These are phyloP conservation scores for Hygrophila difformis DNA, from an alignment of 257 asterid species.

Conservation along the genomic window DNA sequence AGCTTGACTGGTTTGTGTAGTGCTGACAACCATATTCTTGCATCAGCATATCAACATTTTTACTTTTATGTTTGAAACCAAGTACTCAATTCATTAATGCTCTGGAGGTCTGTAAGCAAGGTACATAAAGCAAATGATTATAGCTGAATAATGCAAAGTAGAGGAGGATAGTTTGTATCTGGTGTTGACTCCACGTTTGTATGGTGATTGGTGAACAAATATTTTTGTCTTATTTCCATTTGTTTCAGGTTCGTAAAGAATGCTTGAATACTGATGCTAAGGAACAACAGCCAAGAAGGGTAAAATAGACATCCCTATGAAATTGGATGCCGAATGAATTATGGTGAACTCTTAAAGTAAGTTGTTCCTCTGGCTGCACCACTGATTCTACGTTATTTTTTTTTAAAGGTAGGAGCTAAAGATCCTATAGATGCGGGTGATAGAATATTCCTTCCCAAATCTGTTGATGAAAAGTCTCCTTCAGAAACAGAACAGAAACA, in stretches of 20 bases:
- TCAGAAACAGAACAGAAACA: conserved; percentile 23
- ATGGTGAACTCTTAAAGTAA: too few relatives aligned
- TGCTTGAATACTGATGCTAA: conserved; percentile 22
- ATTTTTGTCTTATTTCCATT: conserved; percentile 5
- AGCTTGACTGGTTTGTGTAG: background rate
- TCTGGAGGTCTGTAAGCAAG: too few relatives aligned
- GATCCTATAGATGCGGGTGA: conserved; percentile 64
- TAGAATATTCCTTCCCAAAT: conserved; percentile 57
- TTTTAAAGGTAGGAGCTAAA: conserved; percentile 65
- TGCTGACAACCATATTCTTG: background rate
- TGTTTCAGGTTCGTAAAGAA: conserved; percentile 59
- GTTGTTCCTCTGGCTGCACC: background rate
- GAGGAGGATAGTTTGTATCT: too few relatives aligned
- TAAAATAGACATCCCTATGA: conserved; percentile 12
- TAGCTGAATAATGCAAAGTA: too few relatives aligned
- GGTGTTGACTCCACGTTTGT: background rate
- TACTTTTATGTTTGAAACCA: too few relatives aligned
- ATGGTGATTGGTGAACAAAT: background rate
- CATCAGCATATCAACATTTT: background rate
- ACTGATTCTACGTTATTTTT: conserved; percentile 9
- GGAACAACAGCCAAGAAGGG: conserved; percentile 53
- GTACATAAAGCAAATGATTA: too few relatives aligned
- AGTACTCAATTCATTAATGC: too few relatives aligned
- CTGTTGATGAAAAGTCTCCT: conserved; percentile 45
- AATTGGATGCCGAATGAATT: too few relatives aligned